phyloP scores from a whole-genome alignment of 1,284 basidiomycete species.

The Moniliophthora roreri region DNA sequence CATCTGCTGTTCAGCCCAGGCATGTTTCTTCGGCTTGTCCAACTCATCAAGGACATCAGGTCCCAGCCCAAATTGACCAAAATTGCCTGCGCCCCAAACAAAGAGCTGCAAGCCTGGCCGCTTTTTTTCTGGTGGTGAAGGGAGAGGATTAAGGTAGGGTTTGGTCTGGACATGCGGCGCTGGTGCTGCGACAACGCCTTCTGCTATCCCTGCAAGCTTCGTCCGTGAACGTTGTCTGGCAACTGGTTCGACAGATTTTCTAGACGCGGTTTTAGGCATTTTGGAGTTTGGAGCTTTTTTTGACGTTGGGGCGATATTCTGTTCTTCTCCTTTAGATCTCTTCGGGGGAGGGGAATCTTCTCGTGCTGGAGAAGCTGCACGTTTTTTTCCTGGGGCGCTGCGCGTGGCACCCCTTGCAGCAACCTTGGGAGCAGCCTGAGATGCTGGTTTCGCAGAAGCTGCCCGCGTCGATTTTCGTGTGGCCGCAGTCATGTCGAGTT shows the following conservation, averaged over 20 bases:
- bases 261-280: slow-evolving; percentile 25
- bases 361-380: slow-evolving; percentile 44
- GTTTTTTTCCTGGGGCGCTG: slow-evolving; percentile 35
- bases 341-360: slow-evolving; percentile 40
- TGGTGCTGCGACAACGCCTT: slow-evolving; percentile 30
- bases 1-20: slow-evolving; percentile 64
- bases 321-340: slow-evolving; percentile 32
- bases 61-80: slow-evolving; percentile 88
- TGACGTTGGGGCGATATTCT: slow-evolving; percentile 30
- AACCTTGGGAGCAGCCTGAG: slow-evolving; percentile 30
- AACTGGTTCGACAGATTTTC: slow-evolving; percentile 26
- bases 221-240: slow-evolving; percentile 24
- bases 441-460: slow-evolving; percentile 36
- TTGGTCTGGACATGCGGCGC: slow-evolving; percentile 34
- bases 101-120: slow-evolving; percentile 71
- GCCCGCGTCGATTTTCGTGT: slow-evolving; percentile 50
- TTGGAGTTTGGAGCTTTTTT: slow-evolving; percentile 24
- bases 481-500: slow-evolving; percentile 12
- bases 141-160: slow-evolving; percentile 63
- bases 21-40: slow-evolving; percentile 67
- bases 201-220: slow-evolving; percentile 34
- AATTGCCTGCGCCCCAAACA: slow-evolving; percentile 84
- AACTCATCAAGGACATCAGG: slow-evolving; percentile 68
- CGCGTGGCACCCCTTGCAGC: slow-evolving; percentile 26
- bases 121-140: slow-evolving; percentile 45